Base-by-base conservation (phyloP, 805 yeast species). In the Pichia pseudocactophila region DNA sequence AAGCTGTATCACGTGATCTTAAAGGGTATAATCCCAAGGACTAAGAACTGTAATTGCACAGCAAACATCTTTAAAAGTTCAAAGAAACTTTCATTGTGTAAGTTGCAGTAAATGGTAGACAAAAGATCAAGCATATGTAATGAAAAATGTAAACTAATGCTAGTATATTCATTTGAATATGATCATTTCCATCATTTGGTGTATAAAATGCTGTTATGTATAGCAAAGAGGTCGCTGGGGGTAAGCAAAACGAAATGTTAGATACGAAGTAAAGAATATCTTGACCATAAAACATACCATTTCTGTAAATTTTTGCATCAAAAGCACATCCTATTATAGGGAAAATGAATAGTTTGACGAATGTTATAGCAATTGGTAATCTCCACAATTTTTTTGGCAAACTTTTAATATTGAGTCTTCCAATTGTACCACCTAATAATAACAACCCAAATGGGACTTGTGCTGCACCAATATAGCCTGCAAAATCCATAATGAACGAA, bases 191-290 rank as follows among this genome's bases (percentile, higher is more conserved):
- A 28, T 58, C 65, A 2, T 82, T 76, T 15, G 92, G 94, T 1
- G 89, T 79, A 60, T 81, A 85, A 55, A 86, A 79, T 2, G 96
- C 90, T 2, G 97, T 89, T 50, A 89, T 71, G 61, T 88, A 90
- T 13, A 90, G 80, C 54, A 87, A 80, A 0, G 92, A 72, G 0
- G 97, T 90, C 0, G 96, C 94, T 40, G 85, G 80, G 0, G 97
- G 97, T 45, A 86, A 73, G 0, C 90, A 81, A 58, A 79, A 83
- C 11, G 80, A 77, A 26, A 89, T 67, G 27, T 82, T 80, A 54
- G 82, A 70, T 5, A 89, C 80, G 53, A 90, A 82, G 34, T 81
- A 71, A 10, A 86, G 71, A 47, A 87, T 71, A 7, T 63, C 58
- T 50, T 82, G 80, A 27, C 63, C 64, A 31, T 66, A 78, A 42